Evolutionary conservation across 176 grass and related monocot genomes (phyloP), one percentile per base, ranked within the genome.

Genomic region (Saccharum spontaneum): DNA sequence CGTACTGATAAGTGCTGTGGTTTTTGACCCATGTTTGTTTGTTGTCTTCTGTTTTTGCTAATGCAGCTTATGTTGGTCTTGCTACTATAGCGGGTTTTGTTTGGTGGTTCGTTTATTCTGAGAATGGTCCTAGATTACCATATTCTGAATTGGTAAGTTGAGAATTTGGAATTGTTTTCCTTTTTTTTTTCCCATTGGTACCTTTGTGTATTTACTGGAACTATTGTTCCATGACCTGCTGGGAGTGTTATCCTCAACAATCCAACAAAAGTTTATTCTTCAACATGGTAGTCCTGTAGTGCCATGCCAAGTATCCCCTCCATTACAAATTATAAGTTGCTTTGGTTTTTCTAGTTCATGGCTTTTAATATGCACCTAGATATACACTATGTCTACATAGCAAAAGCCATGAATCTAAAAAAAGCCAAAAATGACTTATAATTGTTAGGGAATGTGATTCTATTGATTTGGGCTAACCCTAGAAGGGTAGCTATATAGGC

Each of bases 101-200:
- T 71, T 99, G 97, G 97, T 99, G 97, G 93, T 99, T 99, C 75
- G 90, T 99, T 87, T 99, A 96, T 90, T 92, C 90, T 80, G 97
- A 95, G 83, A 73, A 88, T 90, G 97, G 97, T 49, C 97, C 97
- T 87, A 91, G 79, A 37, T 85, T 99, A 80, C 89, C 91, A 85
- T 99, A 99, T 83, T 92, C 80, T 69, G 97, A 99, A 94, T 83
- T 99, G 91, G 97, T 99, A 92, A 86, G 80, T 71, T 80, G 28
- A 18, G 37, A 61, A 67, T 74, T 48, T 16, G 26, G 33, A 82
- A 54, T 41, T 67, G 3, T 72, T 24, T 57, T 59, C 65, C 30
- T 83, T 65, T 33, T 68, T 28, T 28, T 68, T 7, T 26, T n/a
- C n/a, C 50, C 59, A 8, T 23, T 80, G 31, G 38, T 36, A 12